Base-by-base conservation (phyloP, 2,329 filamentous ascomycete genomes). In the Dactylonectria estremocensis region DNA sequence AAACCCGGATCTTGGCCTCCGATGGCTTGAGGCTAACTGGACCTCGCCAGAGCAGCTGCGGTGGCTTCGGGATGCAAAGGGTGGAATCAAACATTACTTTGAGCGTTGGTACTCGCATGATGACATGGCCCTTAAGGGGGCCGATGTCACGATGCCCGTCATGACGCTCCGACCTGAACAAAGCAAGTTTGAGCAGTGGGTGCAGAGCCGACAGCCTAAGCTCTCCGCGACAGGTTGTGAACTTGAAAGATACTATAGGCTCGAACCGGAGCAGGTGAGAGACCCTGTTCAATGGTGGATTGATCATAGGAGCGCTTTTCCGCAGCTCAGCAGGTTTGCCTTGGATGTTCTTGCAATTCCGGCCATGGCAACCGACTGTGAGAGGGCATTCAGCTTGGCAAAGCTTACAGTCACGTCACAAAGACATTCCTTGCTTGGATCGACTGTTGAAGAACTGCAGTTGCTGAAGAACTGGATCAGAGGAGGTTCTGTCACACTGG, bases 341-440 rank as follows among this genome's bases (percentile, higher is more conserved):
- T 54, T 54, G 31, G 50, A 54, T 54, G 10, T 35, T 20, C 50
- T 54, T 54, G 31, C 50, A 37, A 54, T 54, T 18, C 50, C 50
- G 28, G 50, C 31, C 20, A 54, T 54, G 28, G 50, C 50, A 54
- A 54, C 56, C 22, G 66, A 68, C 56, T 64, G 56, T 28, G 56
- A 61, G 66, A 61, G 66, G 40, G 61, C 66, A 57, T 68, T 64
- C 52, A 64, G 61, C 59, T 33, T 61, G 49, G 57, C 37, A 35
- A 68, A 59, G 61, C 53, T 64, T 22, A 59, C 37, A 28, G 55
- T 64, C 18, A 64, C 54, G 14, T 64, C 24, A 48, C 24, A 64
- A 40, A 18, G 35, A 24, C 48, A 59, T 59, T 53, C 54, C 40
- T 31, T 59, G 40, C 18, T 59, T 54, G n/a, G 50, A 20, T 35